Conservation (phyloP, 306 rosid genomes). For the Vachellia collinsii region DNA sequence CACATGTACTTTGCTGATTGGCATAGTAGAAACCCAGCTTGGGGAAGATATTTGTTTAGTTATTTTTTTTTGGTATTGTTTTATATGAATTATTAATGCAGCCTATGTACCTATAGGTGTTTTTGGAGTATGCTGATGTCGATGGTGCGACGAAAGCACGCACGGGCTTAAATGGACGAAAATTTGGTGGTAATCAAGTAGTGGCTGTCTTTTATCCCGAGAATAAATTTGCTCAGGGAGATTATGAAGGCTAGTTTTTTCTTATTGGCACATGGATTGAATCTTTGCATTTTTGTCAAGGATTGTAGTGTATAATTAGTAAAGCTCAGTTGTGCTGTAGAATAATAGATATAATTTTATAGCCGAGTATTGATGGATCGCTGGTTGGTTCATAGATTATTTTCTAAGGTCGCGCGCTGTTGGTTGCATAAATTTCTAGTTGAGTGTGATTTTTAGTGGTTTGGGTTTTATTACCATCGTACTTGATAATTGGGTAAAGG, state of each 20-base stretch:
- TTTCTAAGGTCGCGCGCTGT: not conserved
- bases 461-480: not conserved
- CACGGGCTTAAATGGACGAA: conserved; percentile 81
- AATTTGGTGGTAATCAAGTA: conserved; percentile 87
- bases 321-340: conserved; percentile 25
- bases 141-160: conserved; percentile 91
- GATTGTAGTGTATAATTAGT: conserved; percentile 28
- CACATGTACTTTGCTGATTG: not conserved
- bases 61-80: not conserved
- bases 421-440: not conserved
- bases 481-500: not conserved
- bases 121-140: conserved; percentile 83
- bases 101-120: conserved; percentile 57
- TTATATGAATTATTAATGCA: not conserved
- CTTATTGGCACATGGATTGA: conserved; percentile 17
- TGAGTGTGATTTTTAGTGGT: not conserved
- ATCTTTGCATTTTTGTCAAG: conserved; percentile 24
- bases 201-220: conserved; percentile 78
- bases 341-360: not conserved
- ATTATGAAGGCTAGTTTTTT: conserved; percentile 68
- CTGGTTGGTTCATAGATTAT: conserved; percentile 30
- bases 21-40: not conserved
- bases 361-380: conserved; percentile 13
- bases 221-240: conserved; percentile 83
- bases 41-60: too few species aligned